These are phyloP conservation scores for Ophiosphaerella korrae DNA, from an alignment of 2,329 filamentous ascomycete genomes.

Conservation along the genomic window DNA sequence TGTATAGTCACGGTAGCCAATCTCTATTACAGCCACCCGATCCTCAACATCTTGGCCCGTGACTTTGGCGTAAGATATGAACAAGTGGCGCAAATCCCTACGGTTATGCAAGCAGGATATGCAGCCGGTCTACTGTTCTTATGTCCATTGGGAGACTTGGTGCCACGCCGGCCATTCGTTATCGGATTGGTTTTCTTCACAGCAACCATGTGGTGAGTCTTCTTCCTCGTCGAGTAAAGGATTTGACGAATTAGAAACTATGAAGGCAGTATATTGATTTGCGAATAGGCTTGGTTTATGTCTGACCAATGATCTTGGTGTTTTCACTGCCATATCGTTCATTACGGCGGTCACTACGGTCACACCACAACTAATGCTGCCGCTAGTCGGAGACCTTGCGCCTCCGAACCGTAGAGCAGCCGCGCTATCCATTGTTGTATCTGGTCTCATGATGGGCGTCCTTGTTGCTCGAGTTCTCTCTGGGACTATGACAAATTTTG, in stretches of 20 bases:
- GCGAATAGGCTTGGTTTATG: conserved; percentile 64
- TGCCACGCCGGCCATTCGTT: conserved; percentile 72
- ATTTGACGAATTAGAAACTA: too few species aligned
- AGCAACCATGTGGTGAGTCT: conserved; percentile 65
- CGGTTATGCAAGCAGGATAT: conserved; percentile 79
- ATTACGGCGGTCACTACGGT: conserved; percentile 78
- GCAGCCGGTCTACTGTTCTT: conserved; percentile 74
- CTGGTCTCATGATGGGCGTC: conserved; percentile 75
- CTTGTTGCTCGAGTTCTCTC: conserved; percentile 76
- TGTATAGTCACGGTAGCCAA: conserved; percentile 71
- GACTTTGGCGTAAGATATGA: conserved; percentile 75
- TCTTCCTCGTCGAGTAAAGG: not conserved
- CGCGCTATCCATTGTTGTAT: conserved; percentile 74
- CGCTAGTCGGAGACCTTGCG: conserved; percentile 78
- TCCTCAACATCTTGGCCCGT: conserved; percentile 73
- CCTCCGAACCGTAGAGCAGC: conserved; percentile 70
- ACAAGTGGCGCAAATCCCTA: conserved; percentile 70
- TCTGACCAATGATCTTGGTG: conserved; percentile 66
- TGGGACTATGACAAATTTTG: conserved; percentile 75
- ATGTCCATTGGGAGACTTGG: conserved; percentile 73
- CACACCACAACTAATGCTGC: conserved; percentile 76
- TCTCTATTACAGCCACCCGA: conserved; percentile 80
- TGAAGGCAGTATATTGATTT: not conserved
- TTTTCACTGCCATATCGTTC: conserved; percentile 74
- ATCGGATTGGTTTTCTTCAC: conserved; percentile 70